Conservation (phyloP, 108 stramenopile genomes). For the Fragilaria radians region DNA sequence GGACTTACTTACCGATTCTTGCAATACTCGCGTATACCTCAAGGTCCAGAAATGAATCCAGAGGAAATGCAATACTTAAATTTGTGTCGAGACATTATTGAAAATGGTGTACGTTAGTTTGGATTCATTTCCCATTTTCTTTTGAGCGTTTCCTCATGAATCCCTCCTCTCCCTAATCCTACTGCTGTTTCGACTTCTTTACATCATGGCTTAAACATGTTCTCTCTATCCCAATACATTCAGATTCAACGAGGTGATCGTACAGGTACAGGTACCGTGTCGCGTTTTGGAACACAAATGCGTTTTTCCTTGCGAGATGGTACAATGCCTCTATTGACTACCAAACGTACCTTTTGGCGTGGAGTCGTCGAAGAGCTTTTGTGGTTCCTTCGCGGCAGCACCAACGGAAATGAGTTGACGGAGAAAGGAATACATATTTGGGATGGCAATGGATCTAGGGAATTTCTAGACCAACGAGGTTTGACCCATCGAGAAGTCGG, state of each 20-base stretch:
- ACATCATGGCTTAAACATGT: too few relatives aligned
- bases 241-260: slow-evolving; percentile 86
- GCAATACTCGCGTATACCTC: slow-evolving; percentile 42
- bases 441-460: slow-evolving; percentile 99
- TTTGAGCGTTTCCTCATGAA: too few relatives aligned
- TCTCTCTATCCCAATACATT: neutral
- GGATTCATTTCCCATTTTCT: too few relatives aligned
- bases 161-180: too few relatives aligned
- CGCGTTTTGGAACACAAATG: slow-evolving; percentile 98
- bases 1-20: slow-evolving; percentile 58
- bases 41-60: slow-evolving; percentile 54
- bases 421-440: slow-evolving; percentile 98
- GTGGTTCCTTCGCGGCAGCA: slow-evolving; percentile 96
- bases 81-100: slow-evolving; percentile 89
- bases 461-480: slow-evolving; percentile 93
- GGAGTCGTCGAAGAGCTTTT: slow-evolving; percentile 99
- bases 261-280: slow-evolving; percentile 98
- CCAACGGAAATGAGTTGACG: slow-evolving; percentile 92
- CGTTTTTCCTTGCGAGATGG: slow-evolving; percentile 88
- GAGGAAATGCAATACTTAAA: slow-evolving; percentile 95
- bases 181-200: too few relatives aligned
- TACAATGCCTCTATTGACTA: slow-evolving; percentile 92
- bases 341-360: slow-evolving; percentile 98
- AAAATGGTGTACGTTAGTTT: slow-evolving; percentile 76
- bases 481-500: slow-evolving; percentile 94